These are phyloP conservation scores for Zalerion maritima DNA, from an alignment of 495 filamentous ascomycete genomes.

Conservation along the genomic window DNA sequence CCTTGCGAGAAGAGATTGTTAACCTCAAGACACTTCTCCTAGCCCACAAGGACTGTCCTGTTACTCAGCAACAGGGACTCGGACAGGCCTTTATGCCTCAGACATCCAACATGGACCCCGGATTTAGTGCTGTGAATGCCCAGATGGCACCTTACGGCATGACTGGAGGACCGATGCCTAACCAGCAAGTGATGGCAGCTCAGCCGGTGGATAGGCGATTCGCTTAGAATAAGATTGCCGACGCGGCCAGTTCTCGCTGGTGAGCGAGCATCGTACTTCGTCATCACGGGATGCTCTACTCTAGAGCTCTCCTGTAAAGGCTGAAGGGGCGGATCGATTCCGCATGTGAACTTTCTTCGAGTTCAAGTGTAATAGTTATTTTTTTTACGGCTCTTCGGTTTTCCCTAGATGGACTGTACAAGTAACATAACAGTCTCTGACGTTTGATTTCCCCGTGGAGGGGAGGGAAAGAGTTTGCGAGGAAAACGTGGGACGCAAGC, in stretches of 20 bases:
- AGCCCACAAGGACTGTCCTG: constrained; percentile 93
- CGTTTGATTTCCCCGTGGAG: too few relatives aligned
- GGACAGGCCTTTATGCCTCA: constrained; percentile 52
- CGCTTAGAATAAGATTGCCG: constrained; percentile 20
- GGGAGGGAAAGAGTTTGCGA: too few relatives aligned
- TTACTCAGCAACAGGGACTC: constrained; percentile 76
- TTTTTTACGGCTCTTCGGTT: too few relatives aligned
- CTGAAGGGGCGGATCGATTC: too few relatives aligned
- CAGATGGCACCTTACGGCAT: constrained; percentile 64
- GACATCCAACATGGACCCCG: constrained; percentile 24
- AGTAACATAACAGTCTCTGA: too few relatives aligned
- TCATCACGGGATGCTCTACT: constrained; percentile 1
- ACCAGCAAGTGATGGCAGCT: constrained; percentile 40
- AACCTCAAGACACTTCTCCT: constrained; percentile 86
- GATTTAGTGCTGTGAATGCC: constrained; percentile 28
- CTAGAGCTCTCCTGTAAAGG: too few relatives aligned
- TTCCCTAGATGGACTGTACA: too few relatives aligned
- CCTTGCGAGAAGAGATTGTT: constrained; percentile 84
- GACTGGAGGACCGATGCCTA: constrained; percentile 32
- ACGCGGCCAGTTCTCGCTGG: constrained; percentile 1
- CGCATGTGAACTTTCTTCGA: too few relatives aligned
- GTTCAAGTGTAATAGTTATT: too few relatives aligned
- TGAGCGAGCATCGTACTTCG: constrained; percentile 1
- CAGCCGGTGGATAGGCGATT: constrained; percentile 38
- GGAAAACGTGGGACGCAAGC: too few relatives aligned